Conservation (phyloP, 1,139 yeast species). For the Candida mesenterica region DNA sequence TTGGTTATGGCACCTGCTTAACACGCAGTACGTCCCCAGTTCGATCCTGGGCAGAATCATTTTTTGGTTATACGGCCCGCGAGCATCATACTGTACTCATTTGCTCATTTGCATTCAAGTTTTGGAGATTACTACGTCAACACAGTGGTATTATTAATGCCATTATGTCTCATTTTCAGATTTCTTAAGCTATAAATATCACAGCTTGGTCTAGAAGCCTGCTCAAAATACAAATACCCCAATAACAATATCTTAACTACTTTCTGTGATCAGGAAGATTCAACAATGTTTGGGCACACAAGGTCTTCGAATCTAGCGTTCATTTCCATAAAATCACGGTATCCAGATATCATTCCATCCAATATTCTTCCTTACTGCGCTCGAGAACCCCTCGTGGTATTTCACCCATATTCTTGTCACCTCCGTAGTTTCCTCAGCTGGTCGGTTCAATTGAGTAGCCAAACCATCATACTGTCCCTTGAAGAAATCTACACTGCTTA, state of each 20-base stretch:
- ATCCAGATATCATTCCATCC: conserved; percentile 75
- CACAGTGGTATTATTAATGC: too few species aligned
- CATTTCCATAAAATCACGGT: not conserved
- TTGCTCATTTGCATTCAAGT: too few species aligned
- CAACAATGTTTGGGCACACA: too few species aligned
- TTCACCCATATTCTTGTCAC: conserved; percentile 76
- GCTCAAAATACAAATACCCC: too few species aligned
- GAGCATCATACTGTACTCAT: too few species aligned
- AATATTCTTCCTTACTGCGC: conserved; percentile 86
- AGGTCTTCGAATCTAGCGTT: not conserved
- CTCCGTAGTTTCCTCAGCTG: conserved; percentile 14
- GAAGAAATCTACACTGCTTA: conserved; percentile 41
- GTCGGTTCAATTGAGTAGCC: conserved; percentile 20
- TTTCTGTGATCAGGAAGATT: too few species aligned
- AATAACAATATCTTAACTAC: too few species aligned
- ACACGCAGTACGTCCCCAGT: conserved; percentile 99
- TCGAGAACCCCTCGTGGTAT: conserved; percentile 89
- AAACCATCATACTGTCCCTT: conserved; percentile 38
- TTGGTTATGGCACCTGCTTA: conserved; percentile 99
- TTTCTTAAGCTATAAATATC: too few species aligned
- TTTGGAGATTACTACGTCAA: too few species aligned
- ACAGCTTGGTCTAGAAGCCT: too few species aligned
- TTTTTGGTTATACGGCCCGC: too few species aligned
- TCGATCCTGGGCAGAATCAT: conserved; percentile 99
- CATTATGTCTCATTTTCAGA: too few species aligned